A percentile compares a stretch with the other conserved stretches of the same genome.
Conservation (phyloP, 768 basidiomycete genomes). For the Coprinopsis strossmayeri region DNA sequence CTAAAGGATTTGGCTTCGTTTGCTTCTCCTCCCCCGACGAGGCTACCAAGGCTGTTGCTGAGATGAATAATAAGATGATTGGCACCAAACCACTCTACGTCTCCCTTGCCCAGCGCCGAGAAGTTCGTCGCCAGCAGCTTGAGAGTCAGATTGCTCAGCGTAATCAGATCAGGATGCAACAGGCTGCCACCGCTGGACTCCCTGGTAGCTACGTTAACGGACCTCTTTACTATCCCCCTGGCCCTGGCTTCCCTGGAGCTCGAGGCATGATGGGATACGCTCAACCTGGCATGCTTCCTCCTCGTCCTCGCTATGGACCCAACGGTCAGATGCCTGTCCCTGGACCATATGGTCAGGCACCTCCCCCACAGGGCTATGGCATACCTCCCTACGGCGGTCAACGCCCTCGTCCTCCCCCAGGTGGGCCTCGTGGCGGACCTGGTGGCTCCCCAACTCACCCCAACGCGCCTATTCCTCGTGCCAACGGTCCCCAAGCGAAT, state of each 20-base stretch:
- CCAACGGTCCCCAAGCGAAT: slow-evolving; percentile 37
- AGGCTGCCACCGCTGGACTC: slow-evolving; percentile 83
- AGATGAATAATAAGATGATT: slow-evolving; percentile 99
- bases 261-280: slow-evolving; percentile 75
- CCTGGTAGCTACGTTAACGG: slow-evolving; percentile 79
- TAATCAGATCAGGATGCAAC: slow-evolving; percentile 94
- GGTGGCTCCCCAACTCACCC: slow-evolving; percentile 61
- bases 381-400: slow-evolving; percentile 62
- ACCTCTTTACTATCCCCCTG: slow-evolving; percentile 83
- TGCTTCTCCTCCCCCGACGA: slow-evolving; percentile 98
- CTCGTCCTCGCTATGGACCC: slow-evolving; percentile 79
- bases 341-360: slow-evolving; percentile 63
- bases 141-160: slow-evolving; percentile 99
- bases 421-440: slow-evolving; percentile 43
- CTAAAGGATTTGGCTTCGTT: slow-evolving; percentile 98
- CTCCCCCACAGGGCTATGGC: slow-evolving; percentile 71
- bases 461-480: slow-evolving; percentile 59
- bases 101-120: slow-evolving; percentile 95
- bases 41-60: slow-evolving; percentile 97
- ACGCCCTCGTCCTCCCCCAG: slow-evolving; percentile 55
- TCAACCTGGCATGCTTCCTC: slow-evolving; percentile 82
- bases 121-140: slow-evolving; percentile 95
- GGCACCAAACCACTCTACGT: slow-evolving; percentile 98
- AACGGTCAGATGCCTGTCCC: slow-evolving; percentile 65
- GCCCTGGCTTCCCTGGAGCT: slow-evolving; percentile 76